These are phyloP conservation scores for Fusarium avenaceum DNA, from an alignment of 2,329 filamentous ascomycete genomes.

Conservation along the genomic window DNA sequence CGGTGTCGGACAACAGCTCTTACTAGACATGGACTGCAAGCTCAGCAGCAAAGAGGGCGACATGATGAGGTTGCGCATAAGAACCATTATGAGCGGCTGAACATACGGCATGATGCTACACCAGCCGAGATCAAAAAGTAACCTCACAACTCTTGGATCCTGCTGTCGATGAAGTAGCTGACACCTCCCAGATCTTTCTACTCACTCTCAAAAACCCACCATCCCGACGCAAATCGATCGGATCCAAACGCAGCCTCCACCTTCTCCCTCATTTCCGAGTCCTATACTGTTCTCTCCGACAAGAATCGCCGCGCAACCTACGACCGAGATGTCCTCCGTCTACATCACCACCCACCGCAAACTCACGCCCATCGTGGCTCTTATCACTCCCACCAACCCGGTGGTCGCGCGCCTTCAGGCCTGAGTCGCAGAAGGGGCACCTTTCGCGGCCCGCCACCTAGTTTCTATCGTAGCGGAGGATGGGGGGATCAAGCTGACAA, in stretches of 20 bases:
- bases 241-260: conserved; percentile 79
- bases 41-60: conserved; percentile 34
- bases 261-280: conserved; percentile 87
- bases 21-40: conserved; percentile 12
- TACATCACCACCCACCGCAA: conserved; percentile 54
- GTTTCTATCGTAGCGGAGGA: conserved; percentile 86
- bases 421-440: conserved; percentile 80
- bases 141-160: conserved; percentile 3
- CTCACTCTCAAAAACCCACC: conserved; percentile 88
- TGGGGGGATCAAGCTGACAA: conserved; percentile 77
- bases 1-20: conserved; percentile 38
- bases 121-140: conserved; percentile 87
- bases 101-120: conserved; percentile 77
- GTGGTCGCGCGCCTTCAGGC: conserved; percentile 83
- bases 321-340: conserved; percentile 76
- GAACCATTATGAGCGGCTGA: conserved; percentile 87
- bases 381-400: conserved; percentile 75
- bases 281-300: conserved; percentile 82
- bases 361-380: conserved; percentile 58
- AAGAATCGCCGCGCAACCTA: conserved; percentile 82
- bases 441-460: conserved; percentile 89
- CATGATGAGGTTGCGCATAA: conserved; percentile 47
- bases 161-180: not conserved
- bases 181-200: conserved; percentile 77
- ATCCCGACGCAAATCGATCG: conserved; percentile 88